Evolutionary conservation across 495 filamentous ascomycete species (phyloP).

Genomic region (Aspergillus diversus): DNA sequence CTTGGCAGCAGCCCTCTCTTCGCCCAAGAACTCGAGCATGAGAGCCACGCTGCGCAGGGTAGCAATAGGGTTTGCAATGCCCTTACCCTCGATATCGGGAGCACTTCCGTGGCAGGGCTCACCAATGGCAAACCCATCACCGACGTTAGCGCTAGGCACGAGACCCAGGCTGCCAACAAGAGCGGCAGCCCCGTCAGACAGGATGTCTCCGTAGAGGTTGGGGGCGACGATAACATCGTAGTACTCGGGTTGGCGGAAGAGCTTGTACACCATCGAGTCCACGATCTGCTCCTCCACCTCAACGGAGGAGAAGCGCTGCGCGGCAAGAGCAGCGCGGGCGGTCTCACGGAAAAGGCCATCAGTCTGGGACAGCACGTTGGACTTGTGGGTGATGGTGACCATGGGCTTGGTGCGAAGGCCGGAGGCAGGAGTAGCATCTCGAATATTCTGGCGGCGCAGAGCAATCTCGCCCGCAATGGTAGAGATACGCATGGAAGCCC

Average conservation of each 20-base stretch:
- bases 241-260: slow-evolving; percentile 89
- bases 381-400: slow-evolving; percentile 98
- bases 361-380: slow-evolving; percentile 94
- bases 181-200: slow-evolving; percentile 93
- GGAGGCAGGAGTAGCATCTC: slow-evolving; percentile 50
- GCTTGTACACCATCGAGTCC: slow-evolving; percentile 98
- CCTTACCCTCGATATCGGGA: slow-evolving; percentile 91
- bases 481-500: slow-evolving; percentile 80
- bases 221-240: slow-evolving; percentile 99
- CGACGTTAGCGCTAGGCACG: slow-evolving; percentile 96
- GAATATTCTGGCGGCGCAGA: slow-evolving; percentile 79
- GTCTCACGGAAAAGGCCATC: slow-evolving; percentile 93
- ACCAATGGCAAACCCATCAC: slow-evolving; percentile 91
- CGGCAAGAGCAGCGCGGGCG: slow-evolving; percentile 69
- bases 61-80: slow-evolving; percentile 94
- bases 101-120: slow-evolving; percentile 98
- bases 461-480: slow-evolving; percentile 95
- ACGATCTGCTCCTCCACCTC: slow-evolving; percentile 96
- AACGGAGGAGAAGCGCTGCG: slow-evolving; percentile 61
- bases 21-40: slow-evolving; percentile 93
- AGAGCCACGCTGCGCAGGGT: slow-evolving; percentile 88
- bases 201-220: slow-evolving; percentile 96
- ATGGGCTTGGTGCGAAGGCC: slow-evolving; percentile 68
- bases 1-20: slow-evolving; percentile 81
- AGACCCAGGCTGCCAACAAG: slow-evolving; percentile 92